Percentiles rank a stretch among this genome's conserved stretches.
Conservation (phyloP, 768 basidiomycete genomes). For the Boletus sp. region DNA sequence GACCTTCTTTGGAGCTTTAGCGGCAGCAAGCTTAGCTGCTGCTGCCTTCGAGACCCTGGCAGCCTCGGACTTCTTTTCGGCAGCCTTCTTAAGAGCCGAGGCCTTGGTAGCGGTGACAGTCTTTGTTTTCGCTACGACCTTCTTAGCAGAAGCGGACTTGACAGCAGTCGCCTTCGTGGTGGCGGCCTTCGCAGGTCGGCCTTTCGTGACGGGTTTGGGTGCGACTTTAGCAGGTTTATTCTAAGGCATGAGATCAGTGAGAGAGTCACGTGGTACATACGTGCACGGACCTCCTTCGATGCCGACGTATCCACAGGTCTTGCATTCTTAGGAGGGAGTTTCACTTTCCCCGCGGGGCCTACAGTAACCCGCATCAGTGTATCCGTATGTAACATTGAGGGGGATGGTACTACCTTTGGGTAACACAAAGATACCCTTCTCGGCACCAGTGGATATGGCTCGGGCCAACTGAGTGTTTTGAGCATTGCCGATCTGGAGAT, state of each 20-base stretch:
- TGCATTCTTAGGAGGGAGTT: constrained; percentile 61
- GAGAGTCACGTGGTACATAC: constrained; percentile 20
- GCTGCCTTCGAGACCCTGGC: constrained; percentile 33
- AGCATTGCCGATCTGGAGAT: constrained; percentile 72
- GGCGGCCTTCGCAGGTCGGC: constrained; percentile 28
- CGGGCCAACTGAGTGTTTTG: constrained; percentile 76
- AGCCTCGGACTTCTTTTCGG: constrained; percentile 32
- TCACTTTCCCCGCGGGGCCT: constrained; percentile 55
- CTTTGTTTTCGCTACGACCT: constrained; percentile 36
- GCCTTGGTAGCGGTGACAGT: constrained; percentile 29
- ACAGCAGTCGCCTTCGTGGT: constrained; percentile 21
- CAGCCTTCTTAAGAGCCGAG: constrained; percentile 41
- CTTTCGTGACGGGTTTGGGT: constrained; percentile 24
- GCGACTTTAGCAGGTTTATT: constrained; percentile 34
- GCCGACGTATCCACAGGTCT: constrained; percentile 48
- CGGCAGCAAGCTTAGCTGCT: constrained; percentile 11
- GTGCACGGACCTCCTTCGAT: constrained; percentile 54
- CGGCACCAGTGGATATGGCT: constrained; percentile 77
- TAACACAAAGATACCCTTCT: constrained; percentile 78
- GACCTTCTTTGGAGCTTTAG: constrained; percentile 33
- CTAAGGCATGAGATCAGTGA: constrained; percentile 12
- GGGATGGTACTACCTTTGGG: constrained; percentile 67
- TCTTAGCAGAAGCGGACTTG: constrained; percentile 26
- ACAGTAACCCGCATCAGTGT: constrained; percentile 3
- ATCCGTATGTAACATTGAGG: not conserved